Evolutionary conservation across 78 protist species (phyloP), one percentile per base, ranked within the genome.

Genomic region (Dictyostelium intermedium): DNA sequence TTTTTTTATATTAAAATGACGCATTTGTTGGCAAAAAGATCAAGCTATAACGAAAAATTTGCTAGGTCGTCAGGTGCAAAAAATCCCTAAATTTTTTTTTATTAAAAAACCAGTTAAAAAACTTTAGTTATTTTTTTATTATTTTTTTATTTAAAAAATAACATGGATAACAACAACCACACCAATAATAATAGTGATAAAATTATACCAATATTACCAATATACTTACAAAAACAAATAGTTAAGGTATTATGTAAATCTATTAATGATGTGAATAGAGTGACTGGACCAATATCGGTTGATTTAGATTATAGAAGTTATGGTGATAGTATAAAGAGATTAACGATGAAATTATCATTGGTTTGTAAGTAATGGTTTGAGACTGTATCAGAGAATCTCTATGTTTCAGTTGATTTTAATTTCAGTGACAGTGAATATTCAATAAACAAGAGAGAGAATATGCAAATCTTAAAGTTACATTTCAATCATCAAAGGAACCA

Each of bases 361-460:
- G 80, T 73, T 73, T 32, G 41, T 73, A 73, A 73, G n/a, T 14
- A 8, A 35, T 73, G 37, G 43, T 73, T 73, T 73, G 14, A 27
- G 35, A 73, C 80, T 14, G n/a, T 73, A 32, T 32, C 43, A 35
- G 27, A 73, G 37, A 73, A 73, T 73, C 41, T 73, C 5, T 18
- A 73, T 73, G 80, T 73, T 73, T 73, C 80, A 20, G 80, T 73
- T 1, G 80, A 73, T 34, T 73, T 73, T 27, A 73, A 73, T 73
- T 73, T 14, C 9, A 32, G 43, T 0, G 7, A 5, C 20, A 34
- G 53, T 73, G 80, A 73, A 73, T 73, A 73, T 35, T 73, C 80
- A 18, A 73, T 73, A 11, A 73, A 73, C 8, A 73, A 73, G 18
- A 34, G 43, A 73, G 80, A 73, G n/a, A 73, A 73, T 35, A 73